These are phyloP conservation scores for Neurospora cerealis DNA, from an alignment of 495 filamentous ascomycete species.

Conservation along the genomic window DNA sequence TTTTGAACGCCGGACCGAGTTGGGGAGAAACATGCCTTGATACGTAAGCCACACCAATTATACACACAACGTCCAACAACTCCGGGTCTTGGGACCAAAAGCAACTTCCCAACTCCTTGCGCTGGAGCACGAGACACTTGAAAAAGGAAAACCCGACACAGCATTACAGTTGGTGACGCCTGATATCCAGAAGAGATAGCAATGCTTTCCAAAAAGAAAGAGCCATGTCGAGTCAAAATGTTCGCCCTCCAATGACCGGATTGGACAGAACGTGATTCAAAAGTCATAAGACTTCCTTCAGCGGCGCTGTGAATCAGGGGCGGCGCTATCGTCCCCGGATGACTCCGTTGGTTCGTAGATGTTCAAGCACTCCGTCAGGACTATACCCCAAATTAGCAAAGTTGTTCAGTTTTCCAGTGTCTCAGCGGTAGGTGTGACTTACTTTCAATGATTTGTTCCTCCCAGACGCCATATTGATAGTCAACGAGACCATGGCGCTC, in stretches of 20 bases:
- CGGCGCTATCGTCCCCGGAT: slow-evolving; percentile 13
- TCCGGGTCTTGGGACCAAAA: slow-evolving; percentile 1
- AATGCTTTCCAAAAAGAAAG: neutral
- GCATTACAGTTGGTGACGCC: neutral
- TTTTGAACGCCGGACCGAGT: slow-evolving; percentile 1
- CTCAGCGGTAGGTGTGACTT: slow-evolving; percentile 25
- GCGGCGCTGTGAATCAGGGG: slow-evolving; percentile 6
- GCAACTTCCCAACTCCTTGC: slow-evolving; percentile 7
- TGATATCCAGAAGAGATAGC: neutral
- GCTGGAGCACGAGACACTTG: slow-evolving; percentile 6
- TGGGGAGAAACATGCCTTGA: neutral
- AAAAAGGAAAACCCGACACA: neutral
- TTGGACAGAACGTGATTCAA: neutral
- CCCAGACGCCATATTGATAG: slow-evolving; percentile 94
- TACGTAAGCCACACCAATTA: neutral
- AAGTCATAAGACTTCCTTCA: neutral
- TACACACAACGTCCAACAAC: slow-evolving; percentile 1
- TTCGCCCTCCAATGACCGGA: neutral
- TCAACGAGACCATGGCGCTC: slow-evolving; percentile 88
- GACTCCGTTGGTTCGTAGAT: slow-evolving; percentile 36
- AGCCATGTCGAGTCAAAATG: neutral
- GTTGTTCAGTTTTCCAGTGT: neutral
- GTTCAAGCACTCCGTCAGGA: slow-evolving; percentile 57
- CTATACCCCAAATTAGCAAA: slow-evolving; percentile 24
- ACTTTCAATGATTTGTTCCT: slow-evolving; percentile 84